Percentiles rank a stretch among this genome's conserved stretches.
These are phyloP conservation scores for Gloeostereum incarnatum DNA, from an alignment of 768 basidiomycete genomes.

Conservation along the genomic window DNA sequence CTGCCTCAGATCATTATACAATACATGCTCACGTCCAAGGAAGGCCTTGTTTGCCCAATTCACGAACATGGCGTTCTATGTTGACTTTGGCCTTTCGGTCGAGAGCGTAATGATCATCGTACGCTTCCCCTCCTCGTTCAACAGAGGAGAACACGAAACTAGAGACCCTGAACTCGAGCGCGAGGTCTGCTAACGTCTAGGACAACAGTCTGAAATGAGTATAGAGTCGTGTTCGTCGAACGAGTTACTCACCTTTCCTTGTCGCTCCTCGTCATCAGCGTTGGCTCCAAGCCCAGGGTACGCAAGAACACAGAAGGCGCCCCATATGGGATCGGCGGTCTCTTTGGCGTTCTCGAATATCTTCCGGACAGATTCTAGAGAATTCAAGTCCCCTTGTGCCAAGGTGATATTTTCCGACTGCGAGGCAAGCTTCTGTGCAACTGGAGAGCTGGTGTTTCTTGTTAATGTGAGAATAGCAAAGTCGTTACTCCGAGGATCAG, in stretches of 20 bases:
- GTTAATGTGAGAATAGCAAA: conserved; percentile 29
- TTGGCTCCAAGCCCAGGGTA: conserved; percentile 31
- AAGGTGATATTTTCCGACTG: conserved; percentile 19
- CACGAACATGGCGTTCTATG: conserved; percentile 18
- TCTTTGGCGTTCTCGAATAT: conserved; percentile 24
- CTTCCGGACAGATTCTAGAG: conserved; percentile 15
- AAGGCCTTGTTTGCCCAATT: conserved; percentile 12
- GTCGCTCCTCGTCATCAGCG: conserved; percentile 26
- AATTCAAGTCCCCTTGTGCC: conserved; percentile 25
- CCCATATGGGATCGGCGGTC: conserved; percentile 20
- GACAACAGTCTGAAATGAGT: conserved; percentile 20
- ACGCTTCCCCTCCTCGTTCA: conserved; percentile 26
- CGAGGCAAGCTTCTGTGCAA: conserved; percentile 14
- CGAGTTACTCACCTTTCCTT: conserved; percentile 28
- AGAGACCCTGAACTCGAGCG: conserved; percentile 24
- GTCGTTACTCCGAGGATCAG: conserved; percentile 2
- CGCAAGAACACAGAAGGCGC: conserved; percentile 26
- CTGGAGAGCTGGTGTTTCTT: conserved; percentile 18
- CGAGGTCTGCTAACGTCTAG: conserved; percentile 21
- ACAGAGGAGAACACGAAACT: conserved; percentile 25
- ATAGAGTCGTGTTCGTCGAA: conserved; percentile 4
- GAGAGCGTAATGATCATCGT: conserved; percentile 25
- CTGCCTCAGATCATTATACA: neutral
- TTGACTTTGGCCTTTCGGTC: conserved; percentile 20
- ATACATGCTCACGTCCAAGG: conserved; percentile 17